Evolutionary conservation across 139 green algal genomes (phyloP).

Genomic region (Chlorella sorokiniana): DNA sequence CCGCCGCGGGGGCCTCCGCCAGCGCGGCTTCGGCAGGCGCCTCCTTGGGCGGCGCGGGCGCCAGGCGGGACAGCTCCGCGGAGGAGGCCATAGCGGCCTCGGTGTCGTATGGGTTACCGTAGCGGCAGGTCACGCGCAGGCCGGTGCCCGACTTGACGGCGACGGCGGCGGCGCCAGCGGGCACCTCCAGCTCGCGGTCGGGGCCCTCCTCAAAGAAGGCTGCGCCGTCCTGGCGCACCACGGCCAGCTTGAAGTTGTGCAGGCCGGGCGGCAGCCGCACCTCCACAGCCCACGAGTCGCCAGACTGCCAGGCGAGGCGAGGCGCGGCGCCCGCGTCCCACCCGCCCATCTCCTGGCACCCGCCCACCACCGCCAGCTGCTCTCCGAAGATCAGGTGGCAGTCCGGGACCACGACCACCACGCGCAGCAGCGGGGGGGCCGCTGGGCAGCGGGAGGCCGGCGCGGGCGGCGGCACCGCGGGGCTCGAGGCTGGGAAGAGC

Average conservation of each 20-base stretch:
- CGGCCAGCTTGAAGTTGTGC: not conserved
- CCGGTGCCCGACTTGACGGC: not conserved
- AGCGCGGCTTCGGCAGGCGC: too few relatives aligned
- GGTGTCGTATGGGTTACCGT: not conserved
- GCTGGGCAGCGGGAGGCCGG: not conserved
- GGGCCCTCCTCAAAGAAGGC: not conserved
- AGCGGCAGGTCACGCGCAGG: constrained; percentile 1
- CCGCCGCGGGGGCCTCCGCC: too few relatives aligned
- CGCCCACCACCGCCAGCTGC: not conserved
- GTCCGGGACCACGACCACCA: not conserved
- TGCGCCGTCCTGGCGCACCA: not conserved
- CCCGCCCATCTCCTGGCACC: not conserved
- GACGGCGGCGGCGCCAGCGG: not conserved
- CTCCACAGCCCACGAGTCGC: not conserved
- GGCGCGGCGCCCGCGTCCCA: not conserved
- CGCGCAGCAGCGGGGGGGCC: constrained; percentile 1
- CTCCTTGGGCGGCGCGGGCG: not conserved
- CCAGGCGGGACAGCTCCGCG: not conserved
- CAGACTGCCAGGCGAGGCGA: not conserved
- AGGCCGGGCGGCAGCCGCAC: not conserved
- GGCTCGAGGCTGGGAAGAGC: too few relatives aligned
- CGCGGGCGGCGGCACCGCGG: too few relatives aligned
- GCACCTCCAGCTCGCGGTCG: not conserved
- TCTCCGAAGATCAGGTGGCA: constrained; percentile 1
- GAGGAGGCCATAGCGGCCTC: not conserved